These are phyloP conservation scores for Ophiostoma triangulosporum DNA, from an alignment of 2,329 filamentous ascomycete genomes.

Conservation along the genomic window DNA sequence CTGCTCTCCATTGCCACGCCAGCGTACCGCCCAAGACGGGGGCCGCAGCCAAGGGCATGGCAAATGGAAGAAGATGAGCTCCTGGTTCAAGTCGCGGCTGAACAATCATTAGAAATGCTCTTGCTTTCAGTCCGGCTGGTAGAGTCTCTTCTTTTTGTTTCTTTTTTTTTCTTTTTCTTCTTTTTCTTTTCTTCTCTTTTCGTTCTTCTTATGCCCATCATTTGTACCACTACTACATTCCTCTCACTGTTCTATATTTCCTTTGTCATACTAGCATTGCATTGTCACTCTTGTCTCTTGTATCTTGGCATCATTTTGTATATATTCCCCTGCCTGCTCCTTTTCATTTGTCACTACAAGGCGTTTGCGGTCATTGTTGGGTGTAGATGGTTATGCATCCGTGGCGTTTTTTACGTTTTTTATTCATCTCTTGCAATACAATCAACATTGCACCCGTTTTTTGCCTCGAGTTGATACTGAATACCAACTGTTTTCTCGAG, in stretches of 20 bases:
- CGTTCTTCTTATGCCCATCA: not conserved
- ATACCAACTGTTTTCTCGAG: no score
- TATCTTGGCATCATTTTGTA: not conserved
- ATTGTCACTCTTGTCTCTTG: not conserved
- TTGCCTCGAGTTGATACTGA: no score
- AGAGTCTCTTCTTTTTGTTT: not conserved
- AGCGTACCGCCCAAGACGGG: not conserved
- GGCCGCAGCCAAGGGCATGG: not conserved
- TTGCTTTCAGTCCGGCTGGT: not conserved
- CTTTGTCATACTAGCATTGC: not conserved
- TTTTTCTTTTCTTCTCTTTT: not conserved
- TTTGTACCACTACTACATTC: constrained; percentile 1
- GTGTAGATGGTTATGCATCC: no score
- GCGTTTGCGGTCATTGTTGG: not conserved
- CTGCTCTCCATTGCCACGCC: not conserved
- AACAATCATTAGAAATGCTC: not conserved
- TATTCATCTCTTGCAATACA: no score
- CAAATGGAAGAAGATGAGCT: constrained; percentile 1
- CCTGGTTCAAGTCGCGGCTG: not conserved
- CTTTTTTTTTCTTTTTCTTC: not conserved
- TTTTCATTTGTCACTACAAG: not conserved
- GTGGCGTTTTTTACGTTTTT: no score
- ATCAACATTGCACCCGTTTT: no score
- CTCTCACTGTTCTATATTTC: not conserved
- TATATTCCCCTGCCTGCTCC: not conserved